Evolutionary conservation across 352 stramenopile genomes (phyloP), one percentile per base, ranked within the genome.

Genomic region (Phytophthora cactorum): DNA sequence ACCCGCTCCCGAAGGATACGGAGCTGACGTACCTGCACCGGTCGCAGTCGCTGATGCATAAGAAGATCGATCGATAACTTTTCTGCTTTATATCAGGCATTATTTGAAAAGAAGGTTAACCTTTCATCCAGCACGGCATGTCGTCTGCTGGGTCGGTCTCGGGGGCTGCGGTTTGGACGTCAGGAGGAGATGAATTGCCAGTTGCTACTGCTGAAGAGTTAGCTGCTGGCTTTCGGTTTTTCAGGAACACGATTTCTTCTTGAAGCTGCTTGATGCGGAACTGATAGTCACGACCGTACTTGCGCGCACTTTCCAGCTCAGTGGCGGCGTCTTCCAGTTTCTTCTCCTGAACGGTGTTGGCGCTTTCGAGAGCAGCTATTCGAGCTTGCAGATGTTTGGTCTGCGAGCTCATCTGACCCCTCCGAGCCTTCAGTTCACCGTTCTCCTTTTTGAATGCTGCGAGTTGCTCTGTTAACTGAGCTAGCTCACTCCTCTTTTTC

Each of bases 181-280:
- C 36, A 6, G 34, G 9, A 56, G 15, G 3, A 54, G 56, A 15
- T 27, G 17, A 6, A 52, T 57, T 56, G 45, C 22, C 32, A 12
- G 1, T 8, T 45, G 56, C 8, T 22, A 22, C 27, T 28, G 46
- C 45, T 72, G 53, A 3, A 14, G 27, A 14, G 22, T 32, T 28
- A 41, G 17, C 28, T 43, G 46, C 12, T 53, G 52, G 45, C 51
- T 82, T 86, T 31, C 78, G 74, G 53, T 90, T 92, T 47, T 81
- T 77, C 10, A 85, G 54, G 44, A 89, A 91, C 28, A 82, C 57
- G 29, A 87, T 60, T 65, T 93, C 82, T 67, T 93, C 84, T 57
- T 90, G 79, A 3, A 93, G 74, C 68, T 93, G 81, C 44, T 85
- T 79, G 58, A 78, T 77, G 28, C 82, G 82, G 55, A 93, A 93